Conservation (phyloP, 345 rosid genomes). For the Melastoma malabathricum region DNA sequence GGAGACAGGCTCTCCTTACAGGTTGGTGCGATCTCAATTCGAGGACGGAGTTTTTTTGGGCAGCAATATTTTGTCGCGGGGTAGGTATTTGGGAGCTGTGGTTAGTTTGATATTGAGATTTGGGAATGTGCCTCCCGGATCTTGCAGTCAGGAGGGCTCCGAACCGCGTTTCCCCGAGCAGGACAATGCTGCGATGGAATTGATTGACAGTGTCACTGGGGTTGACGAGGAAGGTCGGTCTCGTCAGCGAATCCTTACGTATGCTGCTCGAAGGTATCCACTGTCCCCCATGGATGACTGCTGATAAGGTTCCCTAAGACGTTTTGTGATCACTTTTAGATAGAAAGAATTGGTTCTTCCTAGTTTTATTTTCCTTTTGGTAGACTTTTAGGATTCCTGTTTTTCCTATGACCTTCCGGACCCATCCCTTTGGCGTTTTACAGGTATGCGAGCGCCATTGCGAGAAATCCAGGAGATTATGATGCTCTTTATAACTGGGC, state of each 20-base stretch:
- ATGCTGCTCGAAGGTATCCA: slow-evolving; percentile 89
- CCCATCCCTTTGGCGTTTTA: slow-evolving; percentile 5
- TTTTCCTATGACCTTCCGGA: too few species aligned
- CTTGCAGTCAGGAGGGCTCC: slow-evolving; percentile 52
- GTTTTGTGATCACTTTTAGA: too few species aligned
- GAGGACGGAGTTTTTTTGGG: too few species aligned
- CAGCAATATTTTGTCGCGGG: too few species aligned
- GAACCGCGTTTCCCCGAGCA: slow-evolving; percentile 34
- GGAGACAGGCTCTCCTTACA: slow-evolving; percentile 36
- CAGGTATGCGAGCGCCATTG: slow-evolving; percentile 86
- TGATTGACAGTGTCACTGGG: slow-evolving; percentile 72
- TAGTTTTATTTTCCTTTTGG: too few species aligned
- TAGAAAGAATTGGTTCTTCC: too few species aligned
- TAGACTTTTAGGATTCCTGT: too few species aligned
- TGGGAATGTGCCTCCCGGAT: slow-evolving; percentile 1
- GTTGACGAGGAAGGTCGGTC: slow-evolving; percentile 94
- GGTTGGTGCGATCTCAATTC: slow-evolving; percentile 22
- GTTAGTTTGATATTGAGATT: neutral
- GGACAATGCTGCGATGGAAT: slow-evolving; percentile 71
- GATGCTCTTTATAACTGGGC: slow-evolving; percentile 99
- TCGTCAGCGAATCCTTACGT: slow-evolving; percentile 89
- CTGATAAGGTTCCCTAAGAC: too few species aligned
- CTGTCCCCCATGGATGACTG: too few species aligned
- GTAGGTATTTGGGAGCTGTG: neutral
- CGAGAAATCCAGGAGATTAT: slow-evolving; percentile 86